phyloP scores from a whole-genome alignment of 495 filamentous ascomycete genomes.

The Viridothelium virens region DNA sequence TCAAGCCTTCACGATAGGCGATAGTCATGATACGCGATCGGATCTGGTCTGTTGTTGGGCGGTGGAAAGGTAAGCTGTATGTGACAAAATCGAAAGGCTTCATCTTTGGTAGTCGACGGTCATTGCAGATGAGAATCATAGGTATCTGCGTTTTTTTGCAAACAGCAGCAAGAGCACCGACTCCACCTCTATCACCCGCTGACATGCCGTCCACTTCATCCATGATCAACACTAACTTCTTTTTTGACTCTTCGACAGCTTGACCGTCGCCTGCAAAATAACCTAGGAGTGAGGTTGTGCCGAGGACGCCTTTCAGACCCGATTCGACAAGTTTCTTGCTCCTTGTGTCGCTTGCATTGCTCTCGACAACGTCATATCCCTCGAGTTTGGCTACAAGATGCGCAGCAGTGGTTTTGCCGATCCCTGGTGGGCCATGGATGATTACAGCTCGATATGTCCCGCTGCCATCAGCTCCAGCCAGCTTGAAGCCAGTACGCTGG shows the following conservation, averaged over 20 bases:
- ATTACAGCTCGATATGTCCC: conserved; percentile 77
- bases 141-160: conserved; percentile 93
- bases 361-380: conserved; percentile 89
- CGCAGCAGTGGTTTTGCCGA: conserved; percentile 96
- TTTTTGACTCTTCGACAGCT: conserved; percentile 63
- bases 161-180: conserved; percentile 84
- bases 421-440: conserved; percentile 88
- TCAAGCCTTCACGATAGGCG: conserved; percentile 82
- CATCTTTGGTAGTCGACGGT: conserved; percentile 89
- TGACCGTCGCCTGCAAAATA: conserved; percentile 76
- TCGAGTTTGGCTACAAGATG: conserved; percentile 89
- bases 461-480: conserved; percentile 70
- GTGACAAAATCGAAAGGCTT: conserved; percentile 86
- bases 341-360: conserved; percentile 92
- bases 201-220: conserved; percentile 99
- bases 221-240: conserved; percentile 94
- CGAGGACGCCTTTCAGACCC: conserved; percentile 76
- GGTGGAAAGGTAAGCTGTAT: conserved; percentile 76
- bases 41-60: conserved; percentile 82
- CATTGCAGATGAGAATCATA: conserved; percentile 96
- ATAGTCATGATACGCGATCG: conserved; percentile 88
- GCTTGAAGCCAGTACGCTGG: conserved; percentile 66
- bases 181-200: conserved; percentile 89
- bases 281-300: conserved; percentile 85
- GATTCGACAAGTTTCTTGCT: conserved; percentile 94